A percentile compares a stretch with the other conserved stretches of the same genome.
phyloP scores from a whole-genome alignment of 2,329 filamentous ascomycete genomes.

The Whalleya microplaca region DNA sequence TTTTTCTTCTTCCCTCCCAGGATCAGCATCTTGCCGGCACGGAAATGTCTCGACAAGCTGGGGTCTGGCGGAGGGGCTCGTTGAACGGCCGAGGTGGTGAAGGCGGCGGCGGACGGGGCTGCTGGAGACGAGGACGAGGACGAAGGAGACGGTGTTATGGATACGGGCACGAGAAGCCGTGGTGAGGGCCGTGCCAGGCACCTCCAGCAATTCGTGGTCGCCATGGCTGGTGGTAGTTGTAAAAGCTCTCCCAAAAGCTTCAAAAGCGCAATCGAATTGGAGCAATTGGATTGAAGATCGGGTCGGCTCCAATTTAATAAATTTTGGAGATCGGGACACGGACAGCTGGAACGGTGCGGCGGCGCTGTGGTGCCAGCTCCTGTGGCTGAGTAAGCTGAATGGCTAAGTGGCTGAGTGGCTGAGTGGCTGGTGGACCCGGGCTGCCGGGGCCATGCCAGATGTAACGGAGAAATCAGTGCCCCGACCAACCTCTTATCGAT shows the following conservation, averaged over 20 bases:
- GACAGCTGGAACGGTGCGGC: too few relatives aligned
- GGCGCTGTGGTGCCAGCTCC: too few relatives aligned
- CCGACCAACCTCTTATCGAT: slow-evolving; percentile 33
- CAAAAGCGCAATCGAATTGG: background rate
- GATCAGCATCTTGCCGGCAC: slow-evolving; percentile 47
- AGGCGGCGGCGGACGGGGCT: slow-evolving; percentile 36
- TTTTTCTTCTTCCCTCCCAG: slow-evolving; percentile 56
- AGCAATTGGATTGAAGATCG: slow-evolving; percentile 5
- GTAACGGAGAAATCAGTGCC: slow-evolving; percentile 24
- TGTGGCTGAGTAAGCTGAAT: too few relatives aligned
- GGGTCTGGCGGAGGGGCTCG: slow-evolving; percentile 8
- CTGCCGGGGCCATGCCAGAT: background rate
- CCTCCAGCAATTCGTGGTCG: slow-evolving; percentile 61
- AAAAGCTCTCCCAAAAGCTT: slow-evolving; percentile 22
- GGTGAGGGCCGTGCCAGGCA: slow-evolving; percentile 54
- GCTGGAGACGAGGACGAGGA: slow-evolving; percentile 37
- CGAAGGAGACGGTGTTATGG: slow-evolving; percentile 29
- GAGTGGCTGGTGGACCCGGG: too few relatives aligned
- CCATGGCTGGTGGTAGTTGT: slow-evolving; percentile 46
- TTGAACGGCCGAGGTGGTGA: slow-evolving; percentile 32
- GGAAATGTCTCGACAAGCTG: slow-evolving; percentile 28
- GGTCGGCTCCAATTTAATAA: slow-evolving; percentile 14
- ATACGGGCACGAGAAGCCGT: slow-evolving; percentile 30
- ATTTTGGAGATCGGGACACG: slow-evolving; percentile 9
- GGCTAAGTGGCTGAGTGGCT: too few relatives aligned